Conservation (phyloP, 2,329 filamentous ascomycete genomes). For the Phialophora expanda region DNA sequence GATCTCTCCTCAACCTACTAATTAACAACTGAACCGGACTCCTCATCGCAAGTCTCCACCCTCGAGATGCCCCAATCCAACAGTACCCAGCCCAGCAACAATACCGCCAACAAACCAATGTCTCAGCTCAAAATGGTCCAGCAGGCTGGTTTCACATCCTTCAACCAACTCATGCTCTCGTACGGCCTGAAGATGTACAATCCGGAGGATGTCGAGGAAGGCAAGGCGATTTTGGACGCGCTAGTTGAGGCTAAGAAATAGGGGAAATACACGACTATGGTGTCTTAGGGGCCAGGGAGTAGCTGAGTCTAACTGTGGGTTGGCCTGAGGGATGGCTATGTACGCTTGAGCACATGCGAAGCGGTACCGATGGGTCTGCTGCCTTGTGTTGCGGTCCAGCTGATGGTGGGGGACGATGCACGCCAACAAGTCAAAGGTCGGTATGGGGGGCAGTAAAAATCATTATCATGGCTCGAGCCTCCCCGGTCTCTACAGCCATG, state of each 20-base stretch:
- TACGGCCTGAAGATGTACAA: background rate
- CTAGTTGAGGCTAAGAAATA: background rate
- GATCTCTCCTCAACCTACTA: background rate
- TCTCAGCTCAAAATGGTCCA: background rate
- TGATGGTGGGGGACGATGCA: background rate
- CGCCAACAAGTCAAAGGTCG: background rate
- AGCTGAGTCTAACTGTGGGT: background rate
- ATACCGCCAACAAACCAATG: background rate
- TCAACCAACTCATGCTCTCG: background rate
- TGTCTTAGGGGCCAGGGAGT: background rate
- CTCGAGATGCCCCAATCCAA: background rate
- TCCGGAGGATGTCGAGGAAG: background rate
- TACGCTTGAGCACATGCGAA: background rate
- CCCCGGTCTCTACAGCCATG: background rate
- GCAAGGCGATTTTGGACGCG: background rate
- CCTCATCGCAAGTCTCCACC: background rate
- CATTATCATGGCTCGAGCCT: background rate
- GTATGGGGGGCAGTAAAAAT: background rate
- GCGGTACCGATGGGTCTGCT: background rate
- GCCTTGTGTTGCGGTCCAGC: background rate
- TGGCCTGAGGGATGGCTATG: background rate
- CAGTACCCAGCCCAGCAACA: background rate
- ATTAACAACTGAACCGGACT: background rate
- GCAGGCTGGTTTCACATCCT: background rate
- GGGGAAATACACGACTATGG: background rate